Evolutionary conservation across 306 rosid species (phyloP), one percentile per base, ranked within the genome.

Genomic region (Dalbergia cultrata): DNA sequence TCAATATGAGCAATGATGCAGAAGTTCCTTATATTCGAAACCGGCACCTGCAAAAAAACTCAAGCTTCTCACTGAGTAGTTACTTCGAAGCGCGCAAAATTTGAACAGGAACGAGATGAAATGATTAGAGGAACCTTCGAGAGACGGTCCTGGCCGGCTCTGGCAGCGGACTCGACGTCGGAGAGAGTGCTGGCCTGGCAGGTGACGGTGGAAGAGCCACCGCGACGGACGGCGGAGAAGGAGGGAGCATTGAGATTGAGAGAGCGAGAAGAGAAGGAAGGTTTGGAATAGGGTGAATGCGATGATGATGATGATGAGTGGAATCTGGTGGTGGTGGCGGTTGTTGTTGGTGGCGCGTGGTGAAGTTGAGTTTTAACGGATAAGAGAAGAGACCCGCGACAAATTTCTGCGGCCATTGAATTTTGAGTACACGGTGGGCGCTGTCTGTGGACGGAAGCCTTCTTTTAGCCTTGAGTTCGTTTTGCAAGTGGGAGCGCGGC

Each of bases 1-100:
- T 92, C 98, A 80, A 92, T 94, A 80, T 94, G 98, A 37, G 97
- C 97, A 81, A 92, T 94, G 57, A 92, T 94, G 71, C 72, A 14
- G 86, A 94, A 94, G 86, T 92, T 91, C 75, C 97, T 85, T 83
- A 94, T 91, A 82, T 85, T 87, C 41, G 93, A 89, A 58, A 87
- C 84, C 41, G 97, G 97, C 34, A 94, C 97, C 97, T 92, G 82
- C 2, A 83, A 83, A n/a, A 62, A 81, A 45, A 22, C 54, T 4
- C 12, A 60, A 60, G 19, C 54, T 49, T 14, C 13, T 65, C 21
- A 37, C 6, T 54, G 10, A 54, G 60, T 54, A 37, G 7, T 37
- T 54, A n/a, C 26, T 54, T 54, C 22, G 60, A n/a, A 54, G 21
- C 10, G 19, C 10, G 31, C 1, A 26, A 7, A 16, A 54, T 5